These are phyloP conservation scores for Aaosphaeria arxii DNA, from an alignment of 2,329 filamentous ascomycete species.

Conservation along the genomic window DNA sequence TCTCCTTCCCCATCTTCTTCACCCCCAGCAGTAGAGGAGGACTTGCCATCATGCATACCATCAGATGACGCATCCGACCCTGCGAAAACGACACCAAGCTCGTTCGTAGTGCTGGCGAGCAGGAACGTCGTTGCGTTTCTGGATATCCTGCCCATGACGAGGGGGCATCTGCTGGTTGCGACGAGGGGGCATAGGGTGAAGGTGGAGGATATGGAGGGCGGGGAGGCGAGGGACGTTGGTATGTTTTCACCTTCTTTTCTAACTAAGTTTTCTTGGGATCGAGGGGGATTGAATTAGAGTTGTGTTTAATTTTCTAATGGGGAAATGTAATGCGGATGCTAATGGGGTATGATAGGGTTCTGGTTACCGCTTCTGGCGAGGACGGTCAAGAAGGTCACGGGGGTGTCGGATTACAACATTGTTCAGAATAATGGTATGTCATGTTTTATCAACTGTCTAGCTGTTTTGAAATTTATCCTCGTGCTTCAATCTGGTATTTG, in stretches of 20 bases:
- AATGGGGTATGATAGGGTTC: slow-evolving; percentile 34
- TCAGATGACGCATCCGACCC: slow-evolving; percentile 20
- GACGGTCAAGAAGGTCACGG: slow-evolving; percentile 67
- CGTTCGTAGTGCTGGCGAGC: slow-evolving; percentile 71
- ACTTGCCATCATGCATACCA: slow-evolving; percentile 18
- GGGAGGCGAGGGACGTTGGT: slow-evolving; percentile 66
- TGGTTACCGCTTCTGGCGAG: slow-evolving; percentile 69
- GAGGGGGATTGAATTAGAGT: no score
- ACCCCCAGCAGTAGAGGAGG: not conserved
- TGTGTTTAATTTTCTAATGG: not conserved
- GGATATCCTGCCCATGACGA: slow-evolving; percentile 85
- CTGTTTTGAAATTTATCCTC: not conserved
- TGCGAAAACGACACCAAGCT: slow-evolving; percentile 36
- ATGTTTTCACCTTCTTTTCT: slow-evolving; percentile 27
- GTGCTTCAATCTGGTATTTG: no score
- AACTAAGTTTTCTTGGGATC: no score
- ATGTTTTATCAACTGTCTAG: slow-evolving; percentile 1
- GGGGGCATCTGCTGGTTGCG: slow-evolving; percentile 79
- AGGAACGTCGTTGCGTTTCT: slow-evolving; percentile 79
- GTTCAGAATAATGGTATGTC: slow-evolving; percentile 83
- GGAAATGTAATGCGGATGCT: not conserved
- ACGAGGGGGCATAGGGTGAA: slow-evolving; percentile 76
- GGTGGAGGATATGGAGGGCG: slow-evolving; percentile 64
- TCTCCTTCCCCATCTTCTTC: not conserved
- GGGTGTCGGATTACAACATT: slow-evolving; percentile 85